phyloP scores from a whole-genome alignment of 2,329 filamentous ascomycete genomes.

The Calonectria crousiana region DNA sequence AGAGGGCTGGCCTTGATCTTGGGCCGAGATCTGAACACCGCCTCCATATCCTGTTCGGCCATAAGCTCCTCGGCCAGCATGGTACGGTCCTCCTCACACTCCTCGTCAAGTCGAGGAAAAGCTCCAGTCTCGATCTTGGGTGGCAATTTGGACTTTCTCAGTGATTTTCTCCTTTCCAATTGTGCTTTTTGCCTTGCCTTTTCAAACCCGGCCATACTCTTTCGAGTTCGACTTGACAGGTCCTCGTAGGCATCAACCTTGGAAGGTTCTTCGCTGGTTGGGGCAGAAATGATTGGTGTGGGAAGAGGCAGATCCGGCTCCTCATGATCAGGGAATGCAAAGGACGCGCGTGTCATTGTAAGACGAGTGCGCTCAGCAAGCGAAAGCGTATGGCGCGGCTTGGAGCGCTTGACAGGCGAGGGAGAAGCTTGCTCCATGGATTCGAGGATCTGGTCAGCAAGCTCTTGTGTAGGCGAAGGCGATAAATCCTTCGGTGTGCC shows the following conservation, averaged over 20 bases:
- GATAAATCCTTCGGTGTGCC: conserved; percentile 25
- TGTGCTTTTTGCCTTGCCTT: conserved; percentile 72
- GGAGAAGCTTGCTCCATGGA: conserved; percentile 68
- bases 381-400: conserved; percentile 68
- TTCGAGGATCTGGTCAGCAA: conserved; percentile 68
- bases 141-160: conserved; percentile 57
- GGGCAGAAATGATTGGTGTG: conserved; percentile 22
- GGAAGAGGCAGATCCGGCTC: conserved; percentile 42
- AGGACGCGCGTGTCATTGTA: conserved; percentile 77
- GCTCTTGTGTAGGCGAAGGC: conserved; percentile 54
- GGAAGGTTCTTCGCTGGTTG: conserved; percentile 15
- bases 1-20: conserved; percentile 82
- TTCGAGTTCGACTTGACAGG: conserved; percentile 68
- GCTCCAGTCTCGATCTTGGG: conserved; percentile 55
- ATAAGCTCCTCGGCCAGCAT: conserved; percentile 78
- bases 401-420: conserved; percentile 64
- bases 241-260: conserved; percentile 57
- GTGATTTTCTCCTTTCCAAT: conserved; percentile 65
- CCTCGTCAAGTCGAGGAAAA: conserved; percentile 53
- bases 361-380: conserved; percentile 84
- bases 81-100: conserved; percentile 61
- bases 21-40: conserved; percentile 87
- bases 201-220: conserved; percentile 73
- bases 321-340: conserved; percentile 47
- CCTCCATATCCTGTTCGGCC: conserved; percentile 79